Base-by-base conservation (phyloP, 2,329 filamentous ascomycete species). In the Sporothrix brunneoviolacea region DNA sequence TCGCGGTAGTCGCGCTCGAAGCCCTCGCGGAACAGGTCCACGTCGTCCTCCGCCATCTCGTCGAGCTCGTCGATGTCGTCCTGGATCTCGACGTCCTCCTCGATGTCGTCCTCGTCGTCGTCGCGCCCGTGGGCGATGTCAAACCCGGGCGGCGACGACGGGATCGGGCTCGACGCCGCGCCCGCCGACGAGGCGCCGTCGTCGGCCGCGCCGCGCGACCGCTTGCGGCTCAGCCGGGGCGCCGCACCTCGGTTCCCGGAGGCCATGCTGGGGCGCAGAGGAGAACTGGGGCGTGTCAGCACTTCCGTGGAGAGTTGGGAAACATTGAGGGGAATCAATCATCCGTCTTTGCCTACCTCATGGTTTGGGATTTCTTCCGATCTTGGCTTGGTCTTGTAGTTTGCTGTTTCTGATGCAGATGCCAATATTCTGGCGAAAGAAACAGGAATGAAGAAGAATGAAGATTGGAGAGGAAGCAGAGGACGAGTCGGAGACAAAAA, bases 21-120 rank as follows among this genome's bases (percentile, higher is more conserved):
- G 24, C 84, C 83, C 55, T 86, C 80, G 37, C 79, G 83, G 64
- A 91, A 91, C 33, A 88, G 74, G 61, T 91, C 86, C 54, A 93
- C 80, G 51, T 87, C 84, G 48, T 91, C 88, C 61, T 91, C 88
- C 9, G 88, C 85, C 72, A 82, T 81, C 63, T 91, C 86, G 59
- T 93, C 88, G 38, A 91, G 76, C 51, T 93, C 85, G 48, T 89
- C 86, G 16, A 84, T 74, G 58, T 85, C 84, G 57, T 84, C 83
- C 57, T 89, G 83, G 40, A 83, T 73, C 62, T 89, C 84, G 44
- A 79, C 77, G 45, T 88, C 84, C 45, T 86, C 82, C 50, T 88
- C 76, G 35, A 84, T 77, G 58, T 88, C 84, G 55, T 90, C 86
- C 37, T 84, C 77, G 9, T 56, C 51, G 39, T 86, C 82, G 54